phyloP scores from a whole-genome alignment of 768 basidiomycete species.

The Agaricus blazei region DNA sequence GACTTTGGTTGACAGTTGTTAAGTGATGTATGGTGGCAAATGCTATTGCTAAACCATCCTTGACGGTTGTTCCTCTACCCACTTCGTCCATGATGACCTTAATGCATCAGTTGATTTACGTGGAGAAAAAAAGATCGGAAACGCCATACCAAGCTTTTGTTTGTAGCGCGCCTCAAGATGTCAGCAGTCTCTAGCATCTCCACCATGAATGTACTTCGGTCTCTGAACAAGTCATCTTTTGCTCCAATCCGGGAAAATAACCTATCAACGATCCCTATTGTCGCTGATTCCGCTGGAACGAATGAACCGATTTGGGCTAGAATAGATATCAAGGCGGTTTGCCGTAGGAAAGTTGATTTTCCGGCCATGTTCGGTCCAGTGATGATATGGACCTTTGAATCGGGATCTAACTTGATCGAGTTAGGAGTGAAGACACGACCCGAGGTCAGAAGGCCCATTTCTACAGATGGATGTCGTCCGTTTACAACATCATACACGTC shows the following conservation, averaged over 20 bases:
- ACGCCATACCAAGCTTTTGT: constrained; percentile 66
- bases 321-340: constrained; percentile 84
- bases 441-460: constrained; percentile 71
- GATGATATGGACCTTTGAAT: constrained; percentile 70
- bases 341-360: constrained; percentile 90
- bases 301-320: constrained; percentile 92
- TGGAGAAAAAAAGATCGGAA: neutral
- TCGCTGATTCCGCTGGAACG: constrained; percentile 82
- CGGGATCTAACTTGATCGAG: constrained; percentile 55
- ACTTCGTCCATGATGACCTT: constrained; percentile 99
- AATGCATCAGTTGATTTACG: neutral
- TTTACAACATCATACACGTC: constrained; percentile 58
- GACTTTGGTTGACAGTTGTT: constrained; percentile 60
- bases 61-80: constrained; percentile 91
- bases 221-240: constrained; percentile 89
- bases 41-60: constrained; percentile 90
- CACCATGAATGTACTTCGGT: constrained; percentile 97
- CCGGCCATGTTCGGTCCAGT: constrained; percentile 97
- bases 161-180: constrained; percentile 81
- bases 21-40: constrained; percentile 88
- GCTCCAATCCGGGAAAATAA: constrained; percentile 95
- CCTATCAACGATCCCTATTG: constrained; percentile 82
- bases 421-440: constrained; percentile 86
- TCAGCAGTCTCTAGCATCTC: constrained; percentile 94
- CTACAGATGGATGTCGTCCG: constrained; percentile 92